A percentile compares a stretch with the other conserved stretches of the same genome.
Evolutionary conservation across 2,329 filamentous ascomycete genomes (phyloP).

Genomic region (Ophiostoma quercus): DNA sequence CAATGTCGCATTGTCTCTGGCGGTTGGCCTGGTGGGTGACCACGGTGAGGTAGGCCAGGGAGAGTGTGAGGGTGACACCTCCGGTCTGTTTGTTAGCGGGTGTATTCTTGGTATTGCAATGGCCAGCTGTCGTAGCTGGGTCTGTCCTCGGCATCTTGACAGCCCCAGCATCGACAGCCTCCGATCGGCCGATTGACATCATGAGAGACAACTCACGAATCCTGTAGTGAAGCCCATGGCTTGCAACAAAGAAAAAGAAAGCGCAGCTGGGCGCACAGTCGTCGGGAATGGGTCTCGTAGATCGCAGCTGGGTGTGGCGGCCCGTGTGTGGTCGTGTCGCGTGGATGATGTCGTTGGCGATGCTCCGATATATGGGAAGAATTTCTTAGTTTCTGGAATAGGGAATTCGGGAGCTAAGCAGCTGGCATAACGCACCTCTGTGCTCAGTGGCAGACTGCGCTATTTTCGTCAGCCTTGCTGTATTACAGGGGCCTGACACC

Average conservation of each 20-base stretch:
- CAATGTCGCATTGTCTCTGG: slow-evolving; percentile 50
- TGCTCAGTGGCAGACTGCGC: slow-evolving; percentile 12
- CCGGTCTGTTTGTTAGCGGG: slow-evolving; percentile 51
- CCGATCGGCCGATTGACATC: not conserved
- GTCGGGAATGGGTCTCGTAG: not conserved
- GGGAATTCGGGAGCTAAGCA: slow-evolving; percentile 1
- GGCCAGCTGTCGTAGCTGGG: not conserved
- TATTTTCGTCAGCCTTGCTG: slow-evolving; percentile 17
- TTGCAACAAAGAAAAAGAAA: not conserved
- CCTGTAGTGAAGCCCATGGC: slow-evolving; percentile 68
- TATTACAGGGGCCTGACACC: not conserved
- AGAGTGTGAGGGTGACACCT: slow-evolving; percentile 69
- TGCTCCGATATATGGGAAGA: slow-evolving; percentile 1
- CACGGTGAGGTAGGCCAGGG: slow-evolving; percentile 65
- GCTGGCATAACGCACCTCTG: not conserved
- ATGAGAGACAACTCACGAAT: slow-evolving; percentile 52
- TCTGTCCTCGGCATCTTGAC: no score
- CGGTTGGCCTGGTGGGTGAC: slow-evolving; percentile 66
- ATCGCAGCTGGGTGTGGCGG: not conserved
- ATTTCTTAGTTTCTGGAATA: slow-evolving; percentile 14
- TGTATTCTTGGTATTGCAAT: not conserved
- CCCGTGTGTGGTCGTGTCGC: slow-evolving; percentile 2
- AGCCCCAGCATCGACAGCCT: not conserved
- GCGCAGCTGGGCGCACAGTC: not conserved
- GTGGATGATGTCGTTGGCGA: slow-evolving; percentile 15